A percentile compares a stretch with the other conserved stretches of the same genome.
Evolutionary conservation across 345 rosid genomes (phyloP).

Genomic region (Streptanthus diversifolius): DNA sequence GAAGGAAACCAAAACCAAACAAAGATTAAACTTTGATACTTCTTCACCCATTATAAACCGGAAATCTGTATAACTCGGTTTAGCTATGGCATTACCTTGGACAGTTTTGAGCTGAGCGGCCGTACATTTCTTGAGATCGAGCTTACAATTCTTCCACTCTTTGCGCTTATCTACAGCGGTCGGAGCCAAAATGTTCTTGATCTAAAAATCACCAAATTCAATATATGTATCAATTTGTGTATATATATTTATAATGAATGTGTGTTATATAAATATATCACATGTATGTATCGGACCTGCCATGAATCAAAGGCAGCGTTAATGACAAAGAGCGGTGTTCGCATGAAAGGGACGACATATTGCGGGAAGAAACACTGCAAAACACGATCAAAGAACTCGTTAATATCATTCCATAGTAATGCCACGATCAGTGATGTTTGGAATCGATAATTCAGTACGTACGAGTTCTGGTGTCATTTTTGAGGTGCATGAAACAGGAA

Average conservation of each 20-base stretch:
- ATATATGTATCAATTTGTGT: not conserved
- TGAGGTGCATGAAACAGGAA: slow-evolving; percentile 78
- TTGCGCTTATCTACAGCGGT: slow-evolving; percentile 60
- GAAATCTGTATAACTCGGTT: not conserved
- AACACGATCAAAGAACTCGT: not conserved
- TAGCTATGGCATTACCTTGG: slow-evolving; percentile 48
- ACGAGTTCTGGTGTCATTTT: slow-evolving; percentile 65
- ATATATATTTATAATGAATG: not conserved
- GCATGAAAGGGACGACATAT: slow-evolving; percentile 49
- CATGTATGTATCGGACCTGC: slow-evolving; percentile 59
- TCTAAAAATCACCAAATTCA: slow-evolving; percentile 36
- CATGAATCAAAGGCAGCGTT: slow-evolving; percentile 88
- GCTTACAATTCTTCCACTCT: slow-evolving; percentile 74
- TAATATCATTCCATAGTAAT: not conserved
- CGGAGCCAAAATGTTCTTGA: slow-evolving; percentile 77
- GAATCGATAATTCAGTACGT: not conserved
- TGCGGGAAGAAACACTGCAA: slow-evolving; percentile 97
- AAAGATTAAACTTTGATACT: too few species aligned
- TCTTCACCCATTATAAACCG: not conserved
- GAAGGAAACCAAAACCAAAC: not conserved
- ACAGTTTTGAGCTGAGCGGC: slow-evolving; percentile 52
- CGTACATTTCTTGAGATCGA: slow-evolving; percentile 54
- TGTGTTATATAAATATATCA: not conserved
- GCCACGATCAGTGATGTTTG: not conserved
- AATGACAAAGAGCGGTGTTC: slow-evolving; percentile 73